Evolutionary conservation across 257 asterid species (phyloP).

Genomic region (Jacaranda copaia): DNA sequence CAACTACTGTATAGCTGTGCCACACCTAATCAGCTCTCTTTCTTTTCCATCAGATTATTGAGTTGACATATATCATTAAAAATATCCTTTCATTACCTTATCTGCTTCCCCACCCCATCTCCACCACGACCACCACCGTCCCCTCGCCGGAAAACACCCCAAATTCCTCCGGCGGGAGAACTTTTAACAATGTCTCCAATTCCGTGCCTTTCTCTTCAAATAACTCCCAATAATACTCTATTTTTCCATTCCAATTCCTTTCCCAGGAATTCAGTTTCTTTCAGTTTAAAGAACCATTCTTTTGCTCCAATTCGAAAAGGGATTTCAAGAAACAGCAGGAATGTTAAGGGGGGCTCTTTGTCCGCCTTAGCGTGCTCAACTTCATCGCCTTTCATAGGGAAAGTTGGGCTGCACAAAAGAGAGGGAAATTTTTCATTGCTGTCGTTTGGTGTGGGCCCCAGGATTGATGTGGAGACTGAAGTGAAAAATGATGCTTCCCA

Average conservation of each 20-base stretch:
- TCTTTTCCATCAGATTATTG: not conserved
- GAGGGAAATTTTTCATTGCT: conserved; percentile 77
- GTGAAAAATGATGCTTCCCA: conserved; percentile 66
- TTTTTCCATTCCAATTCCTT: conserved; percentile 29
- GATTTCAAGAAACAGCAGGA: conserved; percentile 27
- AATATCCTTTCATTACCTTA: conserved; percentile 33
- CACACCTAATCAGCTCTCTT: not conserved
- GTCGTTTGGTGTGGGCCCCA: conserved; percentile 69
- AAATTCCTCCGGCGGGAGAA: conserved; percentile 43
- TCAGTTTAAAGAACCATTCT: conserved; percentile 28
- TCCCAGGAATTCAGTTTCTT: conserved; percentile 26
- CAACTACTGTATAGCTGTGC: not conserved
- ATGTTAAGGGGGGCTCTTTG: conserved; percentile 44
- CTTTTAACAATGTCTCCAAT: conserved; percentile 47
- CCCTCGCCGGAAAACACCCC: conserved; percentile 50
- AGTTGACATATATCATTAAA: not conserved
- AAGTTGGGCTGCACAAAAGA: conserved; percentile 84
- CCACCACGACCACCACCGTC: conserved; percentile 39
- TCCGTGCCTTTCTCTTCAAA: conserved; percentile 42
- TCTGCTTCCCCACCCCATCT: conserved; percentile 21
- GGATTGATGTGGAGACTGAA: conserved; percentile 47
- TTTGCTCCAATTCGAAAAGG: conserved; percentile 33
- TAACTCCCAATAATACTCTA: conserved; percentile 29
- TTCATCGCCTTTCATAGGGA: conserved; percentile 74
- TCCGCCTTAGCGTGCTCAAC: conserved; percentile 69